Base-by-base conservation (phyloP, 2,329 filamentous ascomycete genomes). In the Pestalotiopsis sp. region DNA sequence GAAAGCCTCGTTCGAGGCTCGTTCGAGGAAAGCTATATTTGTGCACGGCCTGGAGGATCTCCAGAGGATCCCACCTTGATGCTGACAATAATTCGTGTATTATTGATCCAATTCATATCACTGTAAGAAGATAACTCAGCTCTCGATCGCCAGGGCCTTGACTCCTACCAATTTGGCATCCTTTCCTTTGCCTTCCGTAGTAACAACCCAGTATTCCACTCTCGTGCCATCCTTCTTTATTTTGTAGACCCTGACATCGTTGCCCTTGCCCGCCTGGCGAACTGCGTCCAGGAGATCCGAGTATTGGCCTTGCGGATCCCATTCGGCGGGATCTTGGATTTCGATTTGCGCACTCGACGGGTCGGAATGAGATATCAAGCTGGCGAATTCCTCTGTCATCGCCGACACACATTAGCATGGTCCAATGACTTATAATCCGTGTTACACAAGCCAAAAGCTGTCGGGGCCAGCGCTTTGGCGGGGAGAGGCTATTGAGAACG, bases 161-260 rank as follows among this genome's bases (percentile, higher is more conserved):
- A 92, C 85, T 14, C 95, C 95, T 7, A 97, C 89, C 69, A 97
- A 75, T 80, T 85, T 87, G 20, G 85, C 86, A 13, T 85, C 86
- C 65, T 86, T 82, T 17, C 80, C 83, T 72, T 88, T 84, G 61
- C 81, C 81, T 75, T 91, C 86, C 73, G 92, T 78, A 25, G 88
- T 89, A 61, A 97, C 83, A 69, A 97, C 83, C 87, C 91, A 97
- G 80, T 97, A 97, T 81, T 97, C 93, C 14, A 86, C 85, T 77
- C 91, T 87, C 31, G 90, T 89, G 13, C 83, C 83, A 59, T 87
- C 89, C 74, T 88, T 84, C 69, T 85, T 82, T 9, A 97, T 89
- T 66, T 88, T 85, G 76, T 96, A 97, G 25, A 97, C 90, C 77
- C 91, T 89, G 66, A 95, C 88, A 71, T 93, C 90, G 70, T 85